Conservation (phyloP, 345 rosid genomes). For the Populus euphratica region DNA sequence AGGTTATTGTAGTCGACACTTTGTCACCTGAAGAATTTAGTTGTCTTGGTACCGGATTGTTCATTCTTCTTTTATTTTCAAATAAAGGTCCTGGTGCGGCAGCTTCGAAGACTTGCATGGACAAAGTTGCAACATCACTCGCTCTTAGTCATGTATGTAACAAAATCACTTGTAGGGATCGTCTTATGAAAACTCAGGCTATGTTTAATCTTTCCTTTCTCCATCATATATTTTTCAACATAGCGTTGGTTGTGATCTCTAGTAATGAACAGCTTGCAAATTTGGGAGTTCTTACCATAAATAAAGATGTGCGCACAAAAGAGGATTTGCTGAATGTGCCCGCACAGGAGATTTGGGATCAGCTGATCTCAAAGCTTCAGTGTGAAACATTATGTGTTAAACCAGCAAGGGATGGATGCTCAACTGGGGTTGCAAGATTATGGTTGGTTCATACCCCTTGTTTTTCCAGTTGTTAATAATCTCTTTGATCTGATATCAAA, state of each 20-base stretch:
- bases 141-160: constrained; percentile 68
- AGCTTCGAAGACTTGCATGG: constrained; percentile 88
- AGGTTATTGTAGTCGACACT: constrained; percentile 38
- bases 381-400: constrained; percentile 79
- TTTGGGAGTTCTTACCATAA: constrained; percentile 79
- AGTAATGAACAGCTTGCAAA: constrained; percentile 55
- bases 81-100: constrained; percentile 72
- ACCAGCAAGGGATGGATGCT: constrained; percentile 96
- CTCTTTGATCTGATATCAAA: background rate
- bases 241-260: constrained; percentile 12
- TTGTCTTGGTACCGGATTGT: background rate
- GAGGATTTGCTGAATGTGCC: constrained; percentile 54
- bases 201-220: background rate
- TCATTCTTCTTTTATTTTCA: constrained; percentile 19
- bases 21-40: background rate
- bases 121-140: constrained; percentile 79
- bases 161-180: constrained; percentile 9
- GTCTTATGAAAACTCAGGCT: background rate
- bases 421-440: constrained; percentile 95
- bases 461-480: background rate
- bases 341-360: constrained; percentile 50
- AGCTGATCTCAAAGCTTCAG: constrained; percentile 58
- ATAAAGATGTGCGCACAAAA: constrained; percentile 63
- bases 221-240: background rate
- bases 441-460: constrained; percentile 43